Evolutionary conservation across 2,329 filamentous ascomycete species (phyloP).

Genomic region (Colletotrichum musae): DNA sequence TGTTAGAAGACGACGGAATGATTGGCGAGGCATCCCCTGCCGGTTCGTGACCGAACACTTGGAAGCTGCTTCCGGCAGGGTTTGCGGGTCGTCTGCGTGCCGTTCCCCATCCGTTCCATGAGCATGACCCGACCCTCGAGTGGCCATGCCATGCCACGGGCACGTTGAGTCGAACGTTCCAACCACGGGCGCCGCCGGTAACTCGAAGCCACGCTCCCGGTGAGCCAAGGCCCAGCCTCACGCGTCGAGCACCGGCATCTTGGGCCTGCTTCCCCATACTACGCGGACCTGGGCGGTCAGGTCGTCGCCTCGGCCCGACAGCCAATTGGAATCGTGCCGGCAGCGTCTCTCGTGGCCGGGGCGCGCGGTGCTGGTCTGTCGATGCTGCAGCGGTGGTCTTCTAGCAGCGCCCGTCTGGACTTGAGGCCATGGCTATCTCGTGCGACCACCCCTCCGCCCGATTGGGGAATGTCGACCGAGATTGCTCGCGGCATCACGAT

Average conservation of each 20-base stretch:
- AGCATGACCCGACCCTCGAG: not conserved
- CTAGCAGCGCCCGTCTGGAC: not conserved
- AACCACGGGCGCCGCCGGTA: not conserved
- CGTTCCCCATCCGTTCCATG: not conserved
- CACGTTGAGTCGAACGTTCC: not conserved
- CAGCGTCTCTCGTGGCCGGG: not conserved
- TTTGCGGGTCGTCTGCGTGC: not conserved
- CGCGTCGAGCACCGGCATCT: not conserved
- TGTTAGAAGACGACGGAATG: not conserved
- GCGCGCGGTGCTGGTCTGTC: not conserved
- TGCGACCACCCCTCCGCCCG: conserved; percentile 1
- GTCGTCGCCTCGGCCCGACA: conserved; percentile 1
- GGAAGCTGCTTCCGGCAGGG: not conserved
- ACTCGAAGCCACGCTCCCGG: not conserved
- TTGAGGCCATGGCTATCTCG: not conserved
- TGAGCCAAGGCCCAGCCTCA: conserved; percentile 1
- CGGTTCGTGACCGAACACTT: not conserved
- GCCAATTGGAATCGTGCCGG: conserved; percentile 21
- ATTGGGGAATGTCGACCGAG: not conserved
- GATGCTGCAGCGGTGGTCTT: not conserved
- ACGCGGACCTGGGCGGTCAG: not conserved
- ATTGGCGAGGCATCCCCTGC: not conserved
- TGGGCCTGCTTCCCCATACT: conserved; percentile 4
- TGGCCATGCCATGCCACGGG: not conserved
- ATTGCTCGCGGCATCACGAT: not conserved